Evolutionary conservation across 2,329 filamentous ascomycete genomes (phyloP), one percentile per base, ranked within the genome.

Genomic region (Penicillium sp.): DNA sequence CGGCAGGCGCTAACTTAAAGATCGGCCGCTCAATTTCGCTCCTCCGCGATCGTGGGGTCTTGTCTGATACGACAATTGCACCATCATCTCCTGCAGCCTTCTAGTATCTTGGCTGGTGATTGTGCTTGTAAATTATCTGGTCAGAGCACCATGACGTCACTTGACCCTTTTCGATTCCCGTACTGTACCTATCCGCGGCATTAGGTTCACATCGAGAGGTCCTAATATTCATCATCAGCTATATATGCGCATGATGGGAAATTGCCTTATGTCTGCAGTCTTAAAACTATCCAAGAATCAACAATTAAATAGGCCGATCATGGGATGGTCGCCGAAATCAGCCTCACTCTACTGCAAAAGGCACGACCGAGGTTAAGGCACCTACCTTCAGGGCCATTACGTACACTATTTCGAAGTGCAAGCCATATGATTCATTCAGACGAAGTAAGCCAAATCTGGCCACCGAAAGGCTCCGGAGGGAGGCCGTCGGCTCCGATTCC

Each of bases 381-480:
- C 33, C 33, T 36, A 18, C n/a, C 2, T 36, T 16, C 18, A 16
- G n/a, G n/a, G 33, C 33, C n/a, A 6, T 36, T 36, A 36, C 33
- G 33, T 36, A 16, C n/a, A 15, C 33, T 7, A 16, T 36, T 6
- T 15, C n/a, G 7, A 36, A 36, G 8, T 8, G n/a, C 33, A 36
- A 36, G 33, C 18, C 18, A 12, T 41, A 41, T 41, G 38, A 15
- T 21, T 41, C 18, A 23, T 41, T 15, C 24, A 49, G 44, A 41
- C 24, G 47, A 39, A 21, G 13, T 31, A 26, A 28, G 18, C 47
- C 39, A 33, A 49, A 36, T 26, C 16, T 44, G 47, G 47, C 47
- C 41, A 49, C 47, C 47, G 47, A 44, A 34, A 34, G 12, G 12
- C 18, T 49, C 38, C 38, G 38, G 47, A 49, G n/a, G 23, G 38